These are phyloP conservation scores for Astrocystis sublimbata DNA, from an alignment of 495 filamentous ascomycete genomes.

Conservation along the genomic window DNA sequence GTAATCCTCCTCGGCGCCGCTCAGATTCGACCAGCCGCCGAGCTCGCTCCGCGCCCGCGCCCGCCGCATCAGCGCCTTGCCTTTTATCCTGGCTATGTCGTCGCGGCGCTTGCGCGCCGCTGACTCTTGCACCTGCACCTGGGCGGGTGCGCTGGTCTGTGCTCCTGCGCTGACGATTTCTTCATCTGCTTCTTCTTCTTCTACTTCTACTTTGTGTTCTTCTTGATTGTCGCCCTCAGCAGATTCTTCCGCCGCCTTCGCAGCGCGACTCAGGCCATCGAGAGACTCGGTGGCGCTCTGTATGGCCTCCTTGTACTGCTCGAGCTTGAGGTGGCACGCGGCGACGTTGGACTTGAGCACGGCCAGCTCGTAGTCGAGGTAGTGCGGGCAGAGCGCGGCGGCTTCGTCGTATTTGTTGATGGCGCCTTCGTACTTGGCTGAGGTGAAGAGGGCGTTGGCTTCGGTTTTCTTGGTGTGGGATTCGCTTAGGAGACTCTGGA, in stretches of 20 bases:
- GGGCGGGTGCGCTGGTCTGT: slow-evolving; percentile 46
- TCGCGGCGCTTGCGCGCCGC: slow-evolving; percentile 43
- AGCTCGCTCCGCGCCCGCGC: slow-evolving; percentile 71
- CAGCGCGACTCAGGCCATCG: slow-evolving; percentile 66
- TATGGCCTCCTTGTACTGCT: slow-evolving; percentile 83
- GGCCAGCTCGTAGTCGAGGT: slow-evolving; percentile 87
- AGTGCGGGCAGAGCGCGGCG: slow-evolving; percentile 76
- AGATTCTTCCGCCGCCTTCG: slow-evolving; percentile 24
- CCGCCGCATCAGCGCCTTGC: slow-evolving; percentile 83
- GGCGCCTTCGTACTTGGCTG: slow-evolving; percentile 75
- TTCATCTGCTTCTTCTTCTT: slow-evolving; percentile 60
- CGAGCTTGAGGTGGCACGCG: slow-evolving; percentile 85
- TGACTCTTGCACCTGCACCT: slow-evolving; percentile 41
- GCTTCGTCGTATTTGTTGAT: slow-evolving; percentile 88
- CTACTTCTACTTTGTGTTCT: slow-evolving; percentile 22
- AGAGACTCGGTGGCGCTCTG: slow-evolving; percentile 72
- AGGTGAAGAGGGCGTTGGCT: slow-evolving; percentile 76
- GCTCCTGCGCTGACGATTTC: slow-evolving; percentile 56
- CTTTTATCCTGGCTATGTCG: slow-evolving; percentile 74
- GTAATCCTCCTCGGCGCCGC: slow-evolving; percentile 79
- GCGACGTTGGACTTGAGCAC: slow-evolving; percentile 85
- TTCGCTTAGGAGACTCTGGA: slow-evolving; percentile 66
- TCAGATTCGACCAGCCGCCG: slow-evolving; percentile 76
- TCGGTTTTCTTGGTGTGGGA: slow-evolving; percentile 72
- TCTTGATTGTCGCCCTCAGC: slow-evolving; percentile 17